phyloP scores from a whole-genome alignment of 176 grass and related monocot genomes.

The Triticum urartu region DNA sequence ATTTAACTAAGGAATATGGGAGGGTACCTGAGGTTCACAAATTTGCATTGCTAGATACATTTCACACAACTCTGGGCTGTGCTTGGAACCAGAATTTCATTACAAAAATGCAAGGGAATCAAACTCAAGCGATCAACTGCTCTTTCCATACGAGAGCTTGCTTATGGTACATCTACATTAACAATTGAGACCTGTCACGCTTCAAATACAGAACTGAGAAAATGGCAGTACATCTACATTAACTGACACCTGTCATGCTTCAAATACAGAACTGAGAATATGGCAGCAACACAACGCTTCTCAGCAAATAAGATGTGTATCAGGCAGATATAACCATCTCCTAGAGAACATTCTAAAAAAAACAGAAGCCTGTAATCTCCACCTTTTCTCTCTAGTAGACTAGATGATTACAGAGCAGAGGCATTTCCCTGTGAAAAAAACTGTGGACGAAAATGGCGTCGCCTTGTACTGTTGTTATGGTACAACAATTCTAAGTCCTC shows the following conservation, averaged over 20 bases:
- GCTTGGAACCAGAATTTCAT: neutral
- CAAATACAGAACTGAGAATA: neutral
- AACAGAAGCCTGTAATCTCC: neutral
- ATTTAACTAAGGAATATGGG: too few relatives aligned
- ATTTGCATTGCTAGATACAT: neutral
- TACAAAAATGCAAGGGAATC: neutral
- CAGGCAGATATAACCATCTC: neutral
- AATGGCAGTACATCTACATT: neutral
- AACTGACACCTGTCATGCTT: neutral
- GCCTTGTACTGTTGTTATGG: neutral
- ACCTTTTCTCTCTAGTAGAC: neutral
- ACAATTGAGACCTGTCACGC: neutral
- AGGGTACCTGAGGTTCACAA: too few relatives aligned
- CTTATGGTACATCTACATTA: neutral
- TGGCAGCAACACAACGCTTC: neutral
- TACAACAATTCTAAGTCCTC: slow-evolving; percentile 7
- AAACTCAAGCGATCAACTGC: neutral
- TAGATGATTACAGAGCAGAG: slow-evolving; percentile 23
- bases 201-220: neutral
- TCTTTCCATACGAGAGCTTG: neutral
- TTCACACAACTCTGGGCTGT: neutral
- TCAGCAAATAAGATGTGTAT: neutral
- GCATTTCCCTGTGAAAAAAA: neutral
- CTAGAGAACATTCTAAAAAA: neutral
- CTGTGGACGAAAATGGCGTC: neutral